Evolutionary conservation across 495 filamentous ascomycete species (phyloP), one percentile per base, ranked within the genome.

Genomic region (Diplogelasinospora grovesii): DNA sequence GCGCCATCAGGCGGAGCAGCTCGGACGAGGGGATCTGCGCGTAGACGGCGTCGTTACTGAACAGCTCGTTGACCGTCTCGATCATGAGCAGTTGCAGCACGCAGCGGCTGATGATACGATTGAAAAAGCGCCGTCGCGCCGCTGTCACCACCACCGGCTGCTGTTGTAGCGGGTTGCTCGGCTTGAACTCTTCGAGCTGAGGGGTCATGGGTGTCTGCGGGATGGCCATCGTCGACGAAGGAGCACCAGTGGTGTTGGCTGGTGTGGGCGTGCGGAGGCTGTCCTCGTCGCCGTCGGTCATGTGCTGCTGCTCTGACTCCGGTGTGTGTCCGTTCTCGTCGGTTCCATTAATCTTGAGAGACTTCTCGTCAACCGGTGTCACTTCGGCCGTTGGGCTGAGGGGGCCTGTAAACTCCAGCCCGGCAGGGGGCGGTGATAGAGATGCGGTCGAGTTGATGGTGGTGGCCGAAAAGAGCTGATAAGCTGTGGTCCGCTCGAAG

Each of bases 41-140:
- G 63, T 97, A 99, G 25, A 99, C 93, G 21, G 84, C 74, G 53
- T 99, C 90, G 57, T 97, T 97, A 39, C 86, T 93, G 69, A 99
- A 97, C 20, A 99, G 77, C 60, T 99, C 92, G 50, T 94, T 89
- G 26, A 99, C 92, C 1, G 92, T 99, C 58, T 97, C 93, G 60
- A 99, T 99, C 86, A 97, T 96, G 37, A 99, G 79, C 3, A 99
- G 72, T 57, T 97, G 93, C 10, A 99, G 71, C 8, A 99, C 93
- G 61, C 92, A 99, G 51, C 89, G 89, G n/a, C 87, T 94, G 63
- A 99, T 99, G 58, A 99, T 99, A 50, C 90, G 85, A 61, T 97
- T 99, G 73, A 99, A 99, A 64, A 95, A 95, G 18, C 87, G 83
- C n/a, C 93, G 79, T 19, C 93, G 81, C 1, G 90, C 86, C 2